These are phyloP conservation scores for Nannizziopsis arthrosporioides DNA, from an alignment of 2,329 filamentous ascomycete species.

Conservation along the genomic window DNA sequence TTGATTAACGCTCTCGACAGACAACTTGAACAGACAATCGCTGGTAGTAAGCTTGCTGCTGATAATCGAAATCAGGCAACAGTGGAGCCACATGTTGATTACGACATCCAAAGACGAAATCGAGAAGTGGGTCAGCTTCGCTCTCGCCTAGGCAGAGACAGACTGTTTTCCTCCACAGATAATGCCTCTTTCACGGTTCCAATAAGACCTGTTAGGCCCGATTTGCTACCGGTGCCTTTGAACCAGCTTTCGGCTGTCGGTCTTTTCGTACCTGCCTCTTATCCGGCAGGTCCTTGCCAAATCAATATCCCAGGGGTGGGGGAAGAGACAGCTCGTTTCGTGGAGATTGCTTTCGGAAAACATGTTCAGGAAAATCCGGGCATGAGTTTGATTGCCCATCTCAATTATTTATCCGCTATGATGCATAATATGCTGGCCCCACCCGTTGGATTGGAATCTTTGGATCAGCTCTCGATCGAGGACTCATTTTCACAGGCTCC, in stretches of 20 bases:
- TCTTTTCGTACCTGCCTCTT: conserved; percentile 57
- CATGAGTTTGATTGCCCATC: conserved; percentile 56
- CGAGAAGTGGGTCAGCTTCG: conserved; percentile 14
- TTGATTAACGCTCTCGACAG: conserved; percentile 61
- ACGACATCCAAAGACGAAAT: conserved; percentile 4
- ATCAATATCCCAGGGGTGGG: conserved; percentile 55
- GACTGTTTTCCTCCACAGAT: conserved; percentile 58
- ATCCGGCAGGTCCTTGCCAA: conserved; percentile 57
- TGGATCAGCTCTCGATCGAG: conserved; percentile 2
- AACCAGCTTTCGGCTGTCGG: conserved; percentile 52
- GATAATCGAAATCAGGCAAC: neutral
- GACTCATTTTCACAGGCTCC: neutral
- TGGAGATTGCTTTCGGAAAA: conserved; percentile 53
- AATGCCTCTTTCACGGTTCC: conserved; percentile 60
- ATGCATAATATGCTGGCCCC: conserved; percentile 55
- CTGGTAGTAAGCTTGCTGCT: neutral
- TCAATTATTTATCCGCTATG: conserved; percentile 64
- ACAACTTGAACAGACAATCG: conserved; percentile 37
- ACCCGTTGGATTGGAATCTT: conserved; percentile 23
- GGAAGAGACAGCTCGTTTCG: conserved; percentile 46
- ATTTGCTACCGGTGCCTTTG: conserved; percentile 50
- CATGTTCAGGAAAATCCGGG: conserved; percentile 34
- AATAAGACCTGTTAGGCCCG: conserved; percentile 51
- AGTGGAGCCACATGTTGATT: neutral
- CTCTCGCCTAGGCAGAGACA: conserved; percentile 55